These are phyloP conservation scores for Dichotomopilus funicola DNA, from an alignment of 2,329 filamentous ascomycete genomes.

Conservation along the genomic window DNA sequence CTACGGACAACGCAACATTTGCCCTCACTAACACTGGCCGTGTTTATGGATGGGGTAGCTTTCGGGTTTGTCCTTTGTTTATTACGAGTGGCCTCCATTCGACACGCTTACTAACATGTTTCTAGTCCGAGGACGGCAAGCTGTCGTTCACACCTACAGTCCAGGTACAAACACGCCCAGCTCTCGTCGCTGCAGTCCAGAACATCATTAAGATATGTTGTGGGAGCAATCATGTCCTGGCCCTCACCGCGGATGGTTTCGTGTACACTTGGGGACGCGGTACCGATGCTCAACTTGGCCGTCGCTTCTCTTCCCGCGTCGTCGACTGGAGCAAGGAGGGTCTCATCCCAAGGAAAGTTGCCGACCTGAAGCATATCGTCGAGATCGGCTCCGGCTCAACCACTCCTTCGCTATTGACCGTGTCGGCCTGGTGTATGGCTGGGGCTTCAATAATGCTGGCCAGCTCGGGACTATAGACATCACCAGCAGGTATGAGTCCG, in stretches of 20 bases:
- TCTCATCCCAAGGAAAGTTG: conserved; percentile 7
- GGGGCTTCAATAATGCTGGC: conserved; percentile 82
- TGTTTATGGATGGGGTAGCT: conserved; percentile 79
- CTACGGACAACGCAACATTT: conserved; percentile 68
- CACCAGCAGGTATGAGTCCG: conserved; percentile 22
- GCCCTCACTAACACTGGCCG: conserved; percentile 66
- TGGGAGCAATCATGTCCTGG: conserved; percentile 17
- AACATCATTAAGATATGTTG: conserved; percentile 10
- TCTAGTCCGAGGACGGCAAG: conserved; percentile 38
- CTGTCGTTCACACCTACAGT: conserved; percentile 27
- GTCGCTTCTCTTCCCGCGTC: conserved; percentile 9
- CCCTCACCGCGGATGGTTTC: conserved; percentile 10
- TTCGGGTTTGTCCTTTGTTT: conserved; percentile 41
- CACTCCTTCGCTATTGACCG: conserved; percentile 75
- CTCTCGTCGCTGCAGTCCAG: conserved; percentile 48
- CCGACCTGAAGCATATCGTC: conserved; percentile 6
- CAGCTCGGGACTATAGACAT: conserved; percentile 60
- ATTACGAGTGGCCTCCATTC: not conserved
- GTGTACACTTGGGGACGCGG: conserved; percentile 16
- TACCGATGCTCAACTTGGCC: conserved; percentile 15
- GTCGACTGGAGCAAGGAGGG: conserved; percentile 10
- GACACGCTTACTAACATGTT: conserved; percentile 23
- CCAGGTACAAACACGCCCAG: conserved; percentile 41
- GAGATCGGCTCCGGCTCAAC: conserved; percentile 56
- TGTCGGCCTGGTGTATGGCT: conserved; percentile 64